phyloP scores from a whole-genome alignment of 2,329 filamentous ascomycete species.

The Basipetospora chlamydospora region DNA sequence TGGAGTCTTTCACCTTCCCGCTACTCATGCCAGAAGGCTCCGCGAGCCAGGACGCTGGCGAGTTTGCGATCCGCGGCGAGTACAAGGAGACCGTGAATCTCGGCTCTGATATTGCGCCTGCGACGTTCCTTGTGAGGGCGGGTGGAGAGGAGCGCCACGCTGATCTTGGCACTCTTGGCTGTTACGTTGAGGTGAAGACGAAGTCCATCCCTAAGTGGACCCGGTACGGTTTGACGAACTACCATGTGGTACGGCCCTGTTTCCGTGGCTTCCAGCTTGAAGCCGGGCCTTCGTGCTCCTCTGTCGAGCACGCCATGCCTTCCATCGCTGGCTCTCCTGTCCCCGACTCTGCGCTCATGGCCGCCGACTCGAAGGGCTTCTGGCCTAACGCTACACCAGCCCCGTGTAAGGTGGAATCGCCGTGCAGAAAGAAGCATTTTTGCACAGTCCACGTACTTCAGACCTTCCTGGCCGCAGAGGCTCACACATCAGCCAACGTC shows the following conservation, averaged over 20 bases:
- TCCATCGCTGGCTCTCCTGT: background rate
- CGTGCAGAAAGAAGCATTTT: background rate
- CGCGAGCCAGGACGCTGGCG: background rate
- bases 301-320: background rate
- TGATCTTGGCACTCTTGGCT: background rate
- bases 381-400: background rate
- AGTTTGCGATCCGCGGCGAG: background rate
- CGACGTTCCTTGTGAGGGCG: background rate
- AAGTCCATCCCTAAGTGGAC: background rate
- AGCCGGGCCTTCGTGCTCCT: background rate
- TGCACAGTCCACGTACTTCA: background rate
- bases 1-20: background rate
- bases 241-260: background rate
- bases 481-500: background rate
- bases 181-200: background rate
- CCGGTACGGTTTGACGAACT: background rate
- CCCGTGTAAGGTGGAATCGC: background rate
- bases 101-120: background rate
- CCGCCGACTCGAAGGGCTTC: background rate
- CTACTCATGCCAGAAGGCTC: background rate
- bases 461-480: background rate
- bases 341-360: background rate
- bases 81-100: background rate
- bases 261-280: background rate
- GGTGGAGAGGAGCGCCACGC: background rate